Evolutionary conservation across 2,329 filamentous ascomycete genomes (phyloP), one percentile per base, ranked within the genome.

Genomic region (Aotearoamyces nothofagi): DNA sequence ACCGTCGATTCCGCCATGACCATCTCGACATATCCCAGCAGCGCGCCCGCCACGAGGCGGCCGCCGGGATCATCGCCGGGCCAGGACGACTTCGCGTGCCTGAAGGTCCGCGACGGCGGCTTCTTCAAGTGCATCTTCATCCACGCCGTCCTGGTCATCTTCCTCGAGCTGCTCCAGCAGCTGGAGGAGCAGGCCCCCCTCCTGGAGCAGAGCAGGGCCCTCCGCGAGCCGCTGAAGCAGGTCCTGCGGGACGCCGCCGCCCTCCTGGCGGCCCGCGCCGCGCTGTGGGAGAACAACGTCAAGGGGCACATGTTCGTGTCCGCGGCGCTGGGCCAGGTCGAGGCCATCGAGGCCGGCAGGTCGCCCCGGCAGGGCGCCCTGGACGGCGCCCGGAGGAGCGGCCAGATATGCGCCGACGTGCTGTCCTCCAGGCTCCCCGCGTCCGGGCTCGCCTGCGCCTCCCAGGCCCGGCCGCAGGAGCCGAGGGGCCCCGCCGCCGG

Each of bases 141-240:
- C 8, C 52, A 46, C 31, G 54, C 54, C 2, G 42, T 56, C 2
- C 51, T 61, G 27, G 54, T 55, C 1, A 46, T 68, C 5, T 53
- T 50, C 14, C 42, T 61, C 4, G 63, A 69, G 35, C 50, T 66
- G 3, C 42, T 62, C 22, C 50, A 56, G 38, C 54, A 58, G 35
- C 51, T 56, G 4, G 51, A 58, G 24, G 61, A 61, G 26, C 45
- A n/a, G n/a, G n/a, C n/a, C n/a, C n/a, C n/a, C n/a, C n/a, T n/a
- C n/a, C n/a, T n/a, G n/a, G 41, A 51, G 6, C 40, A 44, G 5
- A 42, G 43, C 10, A 42, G 34, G 16, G 32, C 37, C 2, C 41
- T 49, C 22, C 31, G 50, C 5, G 46, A 49, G 4, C 27, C 47
- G 0, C 42, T 59, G 2, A 54, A 53, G 33, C 34, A 47, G 12